Percentiles rank a stretch among this genome's conserved stretches.
phyloP scores from a whole-genome alignment of 2,329 filamentous ascomycete species.

The Hirsutella rhossiliensis region DNA sequence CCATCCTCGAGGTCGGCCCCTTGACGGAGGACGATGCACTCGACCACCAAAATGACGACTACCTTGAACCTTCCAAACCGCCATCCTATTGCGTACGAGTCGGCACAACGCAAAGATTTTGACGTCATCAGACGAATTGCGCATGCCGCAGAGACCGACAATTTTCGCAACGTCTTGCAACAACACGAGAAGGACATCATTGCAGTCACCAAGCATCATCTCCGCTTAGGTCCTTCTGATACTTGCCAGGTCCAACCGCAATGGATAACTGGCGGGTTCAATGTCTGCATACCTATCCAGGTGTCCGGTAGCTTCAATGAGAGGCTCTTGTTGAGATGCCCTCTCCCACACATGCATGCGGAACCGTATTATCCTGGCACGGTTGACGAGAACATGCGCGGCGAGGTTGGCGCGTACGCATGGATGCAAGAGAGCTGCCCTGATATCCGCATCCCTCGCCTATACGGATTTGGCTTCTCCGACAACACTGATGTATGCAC shows the following conservation, averaged over 20 bases:
- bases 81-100: neutral
- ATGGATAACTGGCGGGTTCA: neutral
- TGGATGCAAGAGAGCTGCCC: slow-evolving; percentile 5
- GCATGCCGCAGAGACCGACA: neutral
- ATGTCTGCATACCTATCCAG: neutral
- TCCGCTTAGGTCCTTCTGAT: neutral
- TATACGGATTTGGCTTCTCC: slow-evolving; percentile 7
- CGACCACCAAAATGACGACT: neutral
- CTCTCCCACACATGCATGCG: slow-evolving; percentile 1
- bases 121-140: neutral
- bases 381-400: slow-evolving; percentile 1
- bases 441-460: slow-evolving; percentile 5
- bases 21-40: neutral
- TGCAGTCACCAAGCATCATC: neutral
- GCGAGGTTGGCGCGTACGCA: slow-evolving; percentile 1
- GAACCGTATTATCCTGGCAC: slow-evolving; percentile 1
- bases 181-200: slow-evolving; percentile 1
- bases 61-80: slow-evolving; percentile 1
- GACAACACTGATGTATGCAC: neutral
- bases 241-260: neutral
- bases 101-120: neutral
- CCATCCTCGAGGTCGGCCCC: neutral
- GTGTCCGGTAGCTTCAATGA: neutral
- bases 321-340: slow-evolving; percentile 1
- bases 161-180: neutral